Base-by-base conservation (phyloP, 768 basidiomycete genomes). In the Gloeophyllum trabeum region DNA sequence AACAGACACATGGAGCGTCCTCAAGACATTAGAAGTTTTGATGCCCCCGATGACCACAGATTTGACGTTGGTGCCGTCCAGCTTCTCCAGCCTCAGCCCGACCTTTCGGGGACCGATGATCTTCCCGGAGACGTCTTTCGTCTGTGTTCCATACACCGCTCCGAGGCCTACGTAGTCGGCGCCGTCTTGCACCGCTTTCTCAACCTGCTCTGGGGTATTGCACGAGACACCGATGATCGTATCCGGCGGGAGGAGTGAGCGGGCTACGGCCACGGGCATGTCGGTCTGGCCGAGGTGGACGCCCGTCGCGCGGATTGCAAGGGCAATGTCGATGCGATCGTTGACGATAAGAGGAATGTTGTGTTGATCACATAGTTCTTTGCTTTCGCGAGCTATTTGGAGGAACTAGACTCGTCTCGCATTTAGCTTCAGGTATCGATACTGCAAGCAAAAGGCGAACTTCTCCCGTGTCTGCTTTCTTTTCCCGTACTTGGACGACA, bases 21-120 rank as follows among this genome's bases (percentile, higher is more conserved):
- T 75, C 41, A 86, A 65, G 20, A 87, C 61, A 53, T 93, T 97
- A 1, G 65, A 67, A 1, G 75, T 70, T 48, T 89, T 93, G 55
- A 96, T 86, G 0, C 93, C 93, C 37, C 92, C 93, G 41, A 97
- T 97, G 5, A 77, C 87, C 25, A 96, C 88, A 2, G 85, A 73
- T 55, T 74, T 79, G 42, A 91, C 62, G 4, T 61, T 46, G 4
- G 76, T 78, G 2, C 76, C 78, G 39, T 78, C 76, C 6, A 94
- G 61, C 3, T 65, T 71, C 32, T 71, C 66, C 23, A 96, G 64
- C 47, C 94, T 62, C 34, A 61, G 57, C 3, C 84, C 81, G 6
- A 88, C 73, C 2, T 79, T 82, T 35, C 86, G 65, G 5, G 84
- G 79, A 1, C 90, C 91, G 28, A 90, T 59, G 5, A 77, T 56